phyloP scores from a whole-genome alignment of 2,329 filamentous ascomycete genomes.

The Ceratocystis lukuohia region DNA sequence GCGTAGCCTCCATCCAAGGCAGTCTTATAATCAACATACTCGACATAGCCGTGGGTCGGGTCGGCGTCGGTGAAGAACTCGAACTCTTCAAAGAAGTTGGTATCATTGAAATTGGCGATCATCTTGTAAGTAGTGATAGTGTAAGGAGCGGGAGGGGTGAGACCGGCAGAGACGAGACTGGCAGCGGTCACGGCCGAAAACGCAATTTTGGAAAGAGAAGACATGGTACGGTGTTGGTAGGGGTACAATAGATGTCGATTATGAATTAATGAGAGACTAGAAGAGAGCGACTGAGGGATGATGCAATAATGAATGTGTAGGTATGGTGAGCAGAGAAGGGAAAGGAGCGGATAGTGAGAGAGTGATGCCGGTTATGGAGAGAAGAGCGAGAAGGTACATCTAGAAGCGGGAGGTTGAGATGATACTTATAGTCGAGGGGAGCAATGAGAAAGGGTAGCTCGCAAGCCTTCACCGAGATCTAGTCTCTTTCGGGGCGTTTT shows the following conservation, averaged over 20 bases:
- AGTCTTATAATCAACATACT: constrained; percentile 46
- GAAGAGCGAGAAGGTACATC: not conserved
- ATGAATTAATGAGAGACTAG: not conserved
- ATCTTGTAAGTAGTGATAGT: constrained; percentile 30
- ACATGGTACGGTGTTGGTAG: not conserved
- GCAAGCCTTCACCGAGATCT: not conserved
- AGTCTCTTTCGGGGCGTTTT: too few relatives aligned
- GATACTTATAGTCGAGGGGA: not conserved
- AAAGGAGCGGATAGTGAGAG: constrained; percentile 6
- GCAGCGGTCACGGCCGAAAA: constrained; percentile 12
- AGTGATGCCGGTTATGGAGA: not conserved
- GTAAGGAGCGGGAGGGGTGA: not conserved
- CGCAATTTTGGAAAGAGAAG: constrained; percentile 13
- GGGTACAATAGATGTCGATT: not conserved
- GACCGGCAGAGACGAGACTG: constrained; percentile 3
- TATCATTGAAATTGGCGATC: constrained; percentile 35
- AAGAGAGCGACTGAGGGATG: not conserved
- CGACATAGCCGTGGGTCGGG: constrained; percentile 62
- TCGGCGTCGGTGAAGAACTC: constrained; percentile 46
- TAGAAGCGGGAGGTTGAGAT: not conserved
- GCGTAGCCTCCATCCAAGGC: constrained; percentile 46
- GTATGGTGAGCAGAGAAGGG: not conserved
- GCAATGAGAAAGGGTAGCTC: not conserved
- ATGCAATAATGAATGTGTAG: not conserved
- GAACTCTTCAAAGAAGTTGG: constrained; percentile 44